phyloP scores from a whole-genome alignment of 768 basidiomycete species.

The Leccinum variicolor region DNA sequence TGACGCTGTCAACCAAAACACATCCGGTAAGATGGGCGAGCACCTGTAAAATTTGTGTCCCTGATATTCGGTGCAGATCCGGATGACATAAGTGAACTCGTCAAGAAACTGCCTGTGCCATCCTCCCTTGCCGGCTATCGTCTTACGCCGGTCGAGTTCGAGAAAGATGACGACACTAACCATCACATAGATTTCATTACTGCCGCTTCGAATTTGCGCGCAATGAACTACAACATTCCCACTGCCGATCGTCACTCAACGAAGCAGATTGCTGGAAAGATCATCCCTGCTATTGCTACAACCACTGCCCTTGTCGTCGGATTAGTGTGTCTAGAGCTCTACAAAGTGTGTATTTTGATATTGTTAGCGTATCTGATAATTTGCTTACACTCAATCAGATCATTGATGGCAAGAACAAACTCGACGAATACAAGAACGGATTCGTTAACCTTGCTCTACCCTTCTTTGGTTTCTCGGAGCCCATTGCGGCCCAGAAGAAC shows the following conservation, averaged over 20 bases:
- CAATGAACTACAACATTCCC: constrained; percentile 89
- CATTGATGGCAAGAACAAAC: constrained; percentile 90
- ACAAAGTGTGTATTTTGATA: constrained; percentile 60
- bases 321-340: constrained; percentile 91
- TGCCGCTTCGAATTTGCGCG: constrained; percentile 93
- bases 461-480: constrained; percentile 99
- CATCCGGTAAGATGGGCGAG: constrained; percentile 18
- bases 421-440: constrained; percentile 97
- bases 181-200: constrained; percentile 99
- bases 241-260: constrained; percentile 87
- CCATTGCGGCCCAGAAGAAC: constrained; percentile 82
- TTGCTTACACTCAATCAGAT: constrained; percentile 47
- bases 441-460: constrained; percentile 97
- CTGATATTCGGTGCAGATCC: constrained; percentile 32
- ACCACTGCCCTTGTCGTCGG: constrained; percentile 97
- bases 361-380: background rate
- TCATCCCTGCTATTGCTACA: constrained; percentile 99
- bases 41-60: background rate
- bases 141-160: constrained; percentile 92
- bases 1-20: constrained; percentile 73
- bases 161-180: constrained; percentile 98
- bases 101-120: constrained; percentile 77
- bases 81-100: constrained; percentile 53
- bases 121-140: constrained; percentile 96
- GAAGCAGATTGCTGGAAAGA: constrained; percentile 98